phyloP scores from a whole-genome alignment of 768 basidiomycete species.

The Tulasnella sp. region DNA sequence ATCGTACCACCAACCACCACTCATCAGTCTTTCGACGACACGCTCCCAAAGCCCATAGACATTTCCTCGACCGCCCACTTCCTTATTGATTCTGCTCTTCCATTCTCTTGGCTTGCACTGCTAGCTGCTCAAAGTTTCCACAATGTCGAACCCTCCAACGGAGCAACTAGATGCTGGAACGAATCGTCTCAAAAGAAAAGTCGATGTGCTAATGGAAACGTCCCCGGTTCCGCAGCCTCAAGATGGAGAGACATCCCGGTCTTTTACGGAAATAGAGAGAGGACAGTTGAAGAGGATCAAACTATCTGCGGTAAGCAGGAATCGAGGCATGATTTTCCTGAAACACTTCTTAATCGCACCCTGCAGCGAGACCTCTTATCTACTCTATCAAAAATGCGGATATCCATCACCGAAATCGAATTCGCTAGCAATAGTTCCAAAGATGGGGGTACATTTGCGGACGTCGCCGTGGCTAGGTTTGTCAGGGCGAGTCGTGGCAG shows the following conservation, averaged over 20 bases:
- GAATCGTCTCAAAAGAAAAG: neutral
- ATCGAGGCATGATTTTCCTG: neutral
- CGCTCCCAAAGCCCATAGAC: too few species aligned
- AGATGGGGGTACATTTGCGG: neutral
- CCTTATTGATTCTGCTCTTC: too few species aligned
- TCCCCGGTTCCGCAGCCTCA: neutral
- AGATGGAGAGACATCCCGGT: neutral
- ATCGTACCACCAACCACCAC: too few species aligned
- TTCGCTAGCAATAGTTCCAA: neutral
- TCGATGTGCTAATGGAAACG: neutral
- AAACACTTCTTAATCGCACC: fast-evolving
- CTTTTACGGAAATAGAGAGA: neutral
- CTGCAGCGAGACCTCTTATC: neutral
- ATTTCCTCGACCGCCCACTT: too few species aligned
- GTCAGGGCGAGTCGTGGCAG: too few species aligned
- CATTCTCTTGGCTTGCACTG: too few species aligned
- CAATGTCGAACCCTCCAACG: too few species aligned
- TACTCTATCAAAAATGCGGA: neutral
- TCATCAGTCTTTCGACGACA: too few species aligned
- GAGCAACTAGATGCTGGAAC: neutral
- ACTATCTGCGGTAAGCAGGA: neutral
- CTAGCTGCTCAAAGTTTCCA: too few species aligned
- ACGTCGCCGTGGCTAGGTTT: too few species aligned
- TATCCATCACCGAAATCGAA: neutral
- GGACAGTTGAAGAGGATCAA: neutral